A percentile compares a stretch with the other conserved stretches of the same genome.
Evolutionary conservation across 768 basidiomycete genomes (phyloP).

Genomic region (Paxillus ammoniavirescens): DNA sequence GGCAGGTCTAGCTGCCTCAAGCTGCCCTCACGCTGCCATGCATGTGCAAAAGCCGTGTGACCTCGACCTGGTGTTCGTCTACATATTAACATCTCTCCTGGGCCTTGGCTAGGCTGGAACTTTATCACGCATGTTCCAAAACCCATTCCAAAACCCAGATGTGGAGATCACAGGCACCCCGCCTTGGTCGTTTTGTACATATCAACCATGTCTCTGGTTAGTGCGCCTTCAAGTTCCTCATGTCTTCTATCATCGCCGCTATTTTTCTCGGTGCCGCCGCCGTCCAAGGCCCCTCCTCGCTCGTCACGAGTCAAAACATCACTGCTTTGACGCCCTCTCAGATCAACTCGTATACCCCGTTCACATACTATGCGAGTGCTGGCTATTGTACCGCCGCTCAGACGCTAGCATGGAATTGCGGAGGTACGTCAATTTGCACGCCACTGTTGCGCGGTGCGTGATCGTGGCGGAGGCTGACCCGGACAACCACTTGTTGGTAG

Average conservation of each 20-base stretch:
- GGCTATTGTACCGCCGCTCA: constrained; percentile 43
- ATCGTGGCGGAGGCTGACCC: constrained; percentile 13
- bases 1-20: too few species aligned
- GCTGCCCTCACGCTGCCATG: too few species aligned
- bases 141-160: constrained; percentile 15
- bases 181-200: constrained; percentile 44
- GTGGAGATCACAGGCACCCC: constrained; percentile 16
- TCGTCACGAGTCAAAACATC: constrained; percentile 34
- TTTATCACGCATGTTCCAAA: constrained; percentile 2
- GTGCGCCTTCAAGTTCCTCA: constrained; percentile 22
- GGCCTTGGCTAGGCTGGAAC: too few species aligned
- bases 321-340: constrained; percentile 37
- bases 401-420: constrained; percentile 50
- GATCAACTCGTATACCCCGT: constrained; percentile 43
- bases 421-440: constrained; percentile 33
- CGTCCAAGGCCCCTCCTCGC: constrained; percentile 16
- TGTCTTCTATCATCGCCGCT: constrained; percentile 6
- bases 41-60: too few species aligned
- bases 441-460: too few species aligned
- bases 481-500: constrained; percentile 13
- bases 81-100: too few species aligned
- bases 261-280: constrained; percentile 7
- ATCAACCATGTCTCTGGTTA: constrained; percentile 15
- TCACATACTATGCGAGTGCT: constrained; percentile 47
- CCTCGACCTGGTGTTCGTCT: too few species aligned